Evolutionary conservation across 495 filamentous ascomycete genomes (phyloP), one percentile per base, ranked within the genome.

Genomic region (Melanomma pulvis-pyrius): DNA sequence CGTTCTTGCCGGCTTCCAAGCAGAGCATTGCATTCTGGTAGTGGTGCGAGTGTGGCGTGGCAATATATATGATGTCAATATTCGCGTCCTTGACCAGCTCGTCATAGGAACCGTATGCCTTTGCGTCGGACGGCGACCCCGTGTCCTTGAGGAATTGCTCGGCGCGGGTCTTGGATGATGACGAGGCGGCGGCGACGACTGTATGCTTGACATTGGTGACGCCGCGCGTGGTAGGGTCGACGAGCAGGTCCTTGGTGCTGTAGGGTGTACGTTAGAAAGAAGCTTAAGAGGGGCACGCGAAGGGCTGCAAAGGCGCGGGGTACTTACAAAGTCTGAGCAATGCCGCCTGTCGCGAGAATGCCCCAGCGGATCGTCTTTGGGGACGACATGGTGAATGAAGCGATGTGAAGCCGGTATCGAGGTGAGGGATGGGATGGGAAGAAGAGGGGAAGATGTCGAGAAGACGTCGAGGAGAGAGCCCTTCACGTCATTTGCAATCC

Each of bases 31-130:
- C 83, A 75, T 97, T 96, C 76, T 96, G 91, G 81, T 91, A 97
- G 80, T 98, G 94, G 76, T 97, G 94, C 44, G 90, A 94, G 79
- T 97, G 93, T 21, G 94, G 94, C 5, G 94, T 97, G 22, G 94
- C 93, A 55, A 97, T 87, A 74, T 96, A 97, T 77, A 97, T 80
- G 59, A 96, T 90, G 71, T 97, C 93, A 63, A 97, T 82, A 57
- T 90, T 82, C 13, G 87, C 80, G 71, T 96, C 90, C 28, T 83
- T 82, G 13, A 92, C 90, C 36, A 97, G 85, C 67, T 91, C 89
- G 61, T 84, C 79, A 79, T 96, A 98, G 53, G 86, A 88, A 47
- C 88, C 91, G 68, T 97, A 97, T 8, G 92, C 86, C 59, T 87
- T 87, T 59, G 90, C 88, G 25, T 83, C 78, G 32, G 76, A 75